Conservation (phyloP, 176 grass and related monocot genomes). For the Aegilops speltoides region DNA sequence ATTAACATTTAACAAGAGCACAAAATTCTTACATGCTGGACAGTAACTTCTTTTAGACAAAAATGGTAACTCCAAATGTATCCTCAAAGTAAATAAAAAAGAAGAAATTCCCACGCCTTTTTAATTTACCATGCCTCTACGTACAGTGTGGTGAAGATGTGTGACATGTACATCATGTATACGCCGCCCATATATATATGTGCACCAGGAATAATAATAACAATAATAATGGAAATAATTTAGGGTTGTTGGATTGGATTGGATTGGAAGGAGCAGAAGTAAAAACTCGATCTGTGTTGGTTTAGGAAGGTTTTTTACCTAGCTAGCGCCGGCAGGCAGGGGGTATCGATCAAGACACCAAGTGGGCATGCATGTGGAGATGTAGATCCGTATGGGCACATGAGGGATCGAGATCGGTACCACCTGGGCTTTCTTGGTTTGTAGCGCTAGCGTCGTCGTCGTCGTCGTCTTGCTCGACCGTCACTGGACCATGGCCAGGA, state of each 20-base stretch:
- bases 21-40: slow-evolving; percentile 13
- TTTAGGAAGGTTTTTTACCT: slow-evolving; percentile 26
- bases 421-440: slow-evolving; percentile 20
- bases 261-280: neutral
- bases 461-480: neutral
- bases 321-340: neutral
- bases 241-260: neutral
- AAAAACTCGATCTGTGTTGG: neutral
- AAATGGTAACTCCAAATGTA: slow-evolving; percentile 18
- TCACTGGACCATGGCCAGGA: slow-evolving; percentile 93
- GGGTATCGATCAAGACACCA: neutral
- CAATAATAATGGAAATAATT: neutral
- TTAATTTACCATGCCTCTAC: slow-evolving; percentile 23
- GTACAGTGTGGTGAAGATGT: slow-evolving; percentile 24
- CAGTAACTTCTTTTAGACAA: slow-evolving; percentile 16
- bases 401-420: slow-evolving; percentile 6
- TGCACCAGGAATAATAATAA: slow-evolving; percentile 21
- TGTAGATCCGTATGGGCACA: slow-evolving; percentile 47
- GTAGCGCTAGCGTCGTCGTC: neutral
- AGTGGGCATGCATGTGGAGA: neutral
- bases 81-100: neutral
- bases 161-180: slow-evolving; percentile 37
- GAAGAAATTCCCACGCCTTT: slow-evolving; percentile 30
- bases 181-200: slow-evolving; percentile 21
- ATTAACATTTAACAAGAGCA: neutral